Conservation (phyloP, 164 flowering plant species). For the Kingdonia uniflora region DNA sequence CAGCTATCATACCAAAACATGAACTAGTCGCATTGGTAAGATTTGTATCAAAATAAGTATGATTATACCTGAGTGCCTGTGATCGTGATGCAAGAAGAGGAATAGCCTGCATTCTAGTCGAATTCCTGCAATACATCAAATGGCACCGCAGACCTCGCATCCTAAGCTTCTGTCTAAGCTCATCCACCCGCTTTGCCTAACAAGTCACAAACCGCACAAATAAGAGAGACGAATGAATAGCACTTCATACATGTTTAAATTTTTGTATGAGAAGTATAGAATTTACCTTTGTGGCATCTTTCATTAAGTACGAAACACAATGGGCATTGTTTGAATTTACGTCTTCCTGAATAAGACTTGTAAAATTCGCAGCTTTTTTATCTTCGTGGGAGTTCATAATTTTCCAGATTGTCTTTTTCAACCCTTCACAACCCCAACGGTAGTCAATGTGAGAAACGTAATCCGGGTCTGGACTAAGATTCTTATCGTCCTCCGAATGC, state of each 20-base stretch:
- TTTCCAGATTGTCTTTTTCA: slow-evolving; percentile 75
- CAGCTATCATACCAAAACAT: too few species aligned
- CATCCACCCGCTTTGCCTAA: slow-evolving; percentile 77
- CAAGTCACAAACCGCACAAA: slow-evolving; percentile 6
- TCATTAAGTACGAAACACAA: slow-evolving; percentile 60
- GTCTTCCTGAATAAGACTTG: slow-evolving; percentile 52
- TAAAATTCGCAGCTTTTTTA: slow-evolving; percentile 11
- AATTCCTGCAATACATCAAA: slow-evolving; percentile 84
- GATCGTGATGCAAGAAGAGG: slow-evolving; percentile 94
- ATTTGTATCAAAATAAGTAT: too few species aligned
- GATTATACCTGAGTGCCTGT: slow-evolving; percentile 82
- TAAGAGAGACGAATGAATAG: neutral
- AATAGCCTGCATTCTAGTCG: slow-evolving; percentile 70
- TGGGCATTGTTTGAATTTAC: slow-evolving; percentile 49
- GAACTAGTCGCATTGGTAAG: too few species aligned
- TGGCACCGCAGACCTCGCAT: slow-evolving; percentile 95
- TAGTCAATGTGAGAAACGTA: slow-evolving; percentile 82
- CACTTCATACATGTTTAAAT: neutral
- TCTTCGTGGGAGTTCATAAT: slow-evolving; percentile 50
- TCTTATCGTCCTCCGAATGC: slow-evolving; percentile 43
- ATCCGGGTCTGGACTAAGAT: slow-evolving; percentile 57
- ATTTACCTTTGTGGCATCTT: slow-evolving; percentile 58
- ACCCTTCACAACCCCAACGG: slow-evolving; percentile 85
- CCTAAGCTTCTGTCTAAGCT: slow-evolving; percentile 86
- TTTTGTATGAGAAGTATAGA: neutral